phyloP scores from a whole-genome alignment of 768 basidiomycete species.

The Mycena kentingensis region DNA sequence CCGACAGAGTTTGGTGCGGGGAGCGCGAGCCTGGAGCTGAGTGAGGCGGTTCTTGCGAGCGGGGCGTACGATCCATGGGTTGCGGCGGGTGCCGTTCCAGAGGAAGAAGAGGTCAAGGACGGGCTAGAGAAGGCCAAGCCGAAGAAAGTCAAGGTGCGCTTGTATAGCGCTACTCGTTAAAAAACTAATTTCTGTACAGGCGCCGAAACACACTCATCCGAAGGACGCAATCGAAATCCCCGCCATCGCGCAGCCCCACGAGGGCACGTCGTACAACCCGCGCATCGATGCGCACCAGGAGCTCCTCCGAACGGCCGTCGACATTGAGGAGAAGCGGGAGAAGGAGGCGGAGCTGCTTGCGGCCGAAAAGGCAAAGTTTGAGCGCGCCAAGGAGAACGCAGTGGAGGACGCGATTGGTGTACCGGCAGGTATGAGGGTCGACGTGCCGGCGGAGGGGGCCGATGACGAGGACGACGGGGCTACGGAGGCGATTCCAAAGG shows the following conservation, averaged over 20 bases:
- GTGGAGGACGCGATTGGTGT: slow-evolving; percentile 38
- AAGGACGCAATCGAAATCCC: slow-evolving; percentile 60
- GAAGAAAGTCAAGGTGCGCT: slow-evolving; percentile 54
- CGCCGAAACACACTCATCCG: slow-evolving; percentile 48
- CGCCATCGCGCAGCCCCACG: slow-evolving; percentile 71
- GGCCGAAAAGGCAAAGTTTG: slow-evolving; percentile 57
- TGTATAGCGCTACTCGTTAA: no score
- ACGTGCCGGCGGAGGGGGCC: slow-evolving; percentile 37
- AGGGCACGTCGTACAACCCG: slow-evolving; percentile 90
- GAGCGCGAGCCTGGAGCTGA: slow-evolving; percentile 62
- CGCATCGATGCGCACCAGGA: slow-evolving; percentile 70
- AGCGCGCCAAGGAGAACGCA: slow-evolving; percentile 43
- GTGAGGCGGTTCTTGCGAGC: slow-evolving; percentile 67
- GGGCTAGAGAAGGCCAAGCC: slow-evolving; percentile 45
- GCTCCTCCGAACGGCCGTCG: slow-evolving; percentile 67
- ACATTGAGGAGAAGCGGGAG: slow-evolving; percentile 61
- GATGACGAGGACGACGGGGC: slow-evolving; percentile 42
- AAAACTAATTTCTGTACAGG: slow-evolving; percentile 35
- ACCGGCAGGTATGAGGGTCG: slow-evolving; percentile 68
- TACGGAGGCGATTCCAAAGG: slow-evolving; percentile 39
- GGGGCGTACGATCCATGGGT: slow-evolving; percentile 71
- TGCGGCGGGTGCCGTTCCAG: slow-evolving; percentile 18
- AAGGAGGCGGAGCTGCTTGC: slow-evolving; percentile 55
- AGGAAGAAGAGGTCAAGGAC: slow-evolving; percentile 37
- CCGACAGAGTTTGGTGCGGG: slow-evolving; percentile 68